Base-by-base conservation (phyloP, 768 basidiomycete genomes). In the Psilocybe cubensis region DNA sequence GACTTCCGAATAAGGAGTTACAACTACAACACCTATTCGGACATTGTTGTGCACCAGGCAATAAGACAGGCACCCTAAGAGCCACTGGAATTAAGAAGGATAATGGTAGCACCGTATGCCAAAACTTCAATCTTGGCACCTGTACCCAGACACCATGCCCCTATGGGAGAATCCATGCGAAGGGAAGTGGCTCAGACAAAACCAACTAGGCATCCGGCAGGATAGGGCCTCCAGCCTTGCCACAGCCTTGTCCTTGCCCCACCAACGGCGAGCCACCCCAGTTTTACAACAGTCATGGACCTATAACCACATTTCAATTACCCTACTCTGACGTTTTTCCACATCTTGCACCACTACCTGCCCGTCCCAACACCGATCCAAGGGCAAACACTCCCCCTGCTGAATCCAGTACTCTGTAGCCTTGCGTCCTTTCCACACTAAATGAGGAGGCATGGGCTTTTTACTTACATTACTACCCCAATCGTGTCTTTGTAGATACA, bases 301-400 rank as follows among this genome's bases (percentile, higher is more conserved):
- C n/a, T n/a, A n/a, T n/a, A n/a, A n/a, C n/a, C n/a, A n/a, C n/a
- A n/a, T n/a, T n/a, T n/a, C n/a, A n/a, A n/a, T n/a, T n/a, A n/a
- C 45, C 53, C 14, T 31, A 55, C 38, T 31, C 21, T 18, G 8
- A 47, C 14, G 4, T 46, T 3, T 59, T 55, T 33, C 53, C 58
- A 18, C 53, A 24, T 17, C 14, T 17, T 6, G 8, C 31, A 21
- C 2, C 29, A 1, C 58, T 53, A 9, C 58, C 54, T 17, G 40
- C 46, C 24, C 64, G 53, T 31, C 68, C 68, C 27, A 70, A 70
- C 48, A 60, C 66, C 17, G 44, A 61, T 29, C 68, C 68, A 1
- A 62, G 56, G 20, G 53, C 57, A 40, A 66, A 70, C 43, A 6
- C 14, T 3, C 46, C 57, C 14, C 25, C 51, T 12, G 1, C 29